Conservation (phyloP, 2,329 filamentous ascomycete genomes). For the Fusarium albidum region DNA sequence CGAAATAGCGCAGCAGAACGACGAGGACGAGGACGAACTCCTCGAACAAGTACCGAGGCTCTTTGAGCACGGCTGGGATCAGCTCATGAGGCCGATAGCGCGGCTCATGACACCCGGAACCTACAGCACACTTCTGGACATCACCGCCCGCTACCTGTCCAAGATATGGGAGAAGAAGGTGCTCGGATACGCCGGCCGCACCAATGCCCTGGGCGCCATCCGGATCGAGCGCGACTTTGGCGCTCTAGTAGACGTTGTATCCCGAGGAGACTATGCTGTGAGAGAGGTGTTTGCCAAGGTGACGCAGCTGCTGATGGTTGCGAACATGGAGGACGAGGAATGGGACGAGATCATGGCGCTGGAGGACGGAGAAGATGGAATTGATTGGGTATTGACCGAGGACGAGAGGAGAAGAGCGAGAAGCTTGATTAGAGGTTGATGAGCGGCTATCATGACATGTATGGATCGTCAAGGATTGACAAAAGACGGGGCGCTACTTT, state of each 20-base stretch:
- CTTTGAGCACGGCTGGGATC: conserved; percentile 87
- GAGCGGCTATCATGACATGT: conserved; percentile 7
- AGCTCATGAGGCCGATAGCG: conserved; percentile 83
- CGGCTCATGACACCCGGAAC: conserved; percentile 83
- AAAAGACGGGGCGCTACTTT: conserved; percentile 16
- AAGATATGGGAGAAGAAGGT: conserved; percentile 87
- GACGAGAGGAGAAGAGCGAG: conserved; percentile 80
- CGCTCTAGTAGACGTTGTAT: conserved; percentile 74
- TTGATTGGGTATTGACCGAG: conserved; percentile 74
- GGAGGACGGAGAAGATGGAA: conserved; percentile 64
- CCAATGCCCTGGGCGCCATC: conserved; percentile 83
- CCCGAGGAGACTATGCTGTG: conserved; percentile 77
- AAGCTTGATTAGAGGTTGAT: conserved; percentile 63
- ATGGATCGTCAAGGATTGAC: conserved; percentile 9
- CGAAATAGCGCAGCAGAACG: conserved; percentile 62
- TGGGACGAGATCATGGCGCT: conserved; percentile 77
- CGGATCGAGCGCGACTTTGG: conserved; percentile 85
- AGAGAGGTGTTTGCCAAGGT: conserved; percentile 80
- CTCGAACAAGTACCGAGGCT: conserved; percentile 77
- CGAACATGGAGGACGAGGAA: conserved; percentile 96
- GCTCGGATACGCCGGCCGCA: conserved; percentile 79
- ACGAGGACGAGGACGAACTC: conserved; percentile 61
- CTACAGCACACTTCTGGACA: conserved; percentile 78
- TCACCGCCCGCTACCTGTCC: conserved; percentile 78
- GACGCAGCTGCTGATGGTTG: conserved; percentile 82